Percentiles rank a stretch among this genome's conserved stretches.
Evolutionary conservation across 192 early-diverging fungal genomes (phyloP).

Genomic region (Coemansia sp.): DNA sequence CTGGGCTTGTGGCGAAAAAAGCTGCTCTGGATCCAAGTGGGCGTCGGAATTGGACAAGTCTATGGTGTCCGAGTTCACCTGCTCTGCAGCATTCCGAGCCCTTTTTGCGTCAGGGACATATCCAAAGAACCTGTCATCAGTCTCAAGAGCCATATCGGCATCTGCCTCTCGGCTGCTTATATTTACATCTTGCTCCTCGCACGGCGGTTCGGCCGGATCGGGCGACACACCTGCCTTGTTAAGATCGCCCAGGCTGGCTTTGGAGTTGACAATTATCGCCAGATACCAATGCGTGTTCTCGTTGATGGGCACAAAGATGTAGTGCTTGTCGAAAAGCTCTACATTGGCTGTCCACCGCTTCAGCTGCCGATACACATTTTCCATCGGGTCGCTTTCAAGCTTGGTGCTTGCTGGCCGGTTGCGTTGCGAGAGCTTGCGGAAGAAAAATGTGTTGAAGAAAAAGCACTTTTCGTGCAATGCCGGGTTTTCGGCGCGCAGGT

Average conservation of each 20-base stretch:
- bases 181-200: no score
- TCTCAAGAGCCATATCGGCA: no score
- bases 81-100: no score
- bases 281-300: slow-evolving; percentile 93
- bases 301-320: slow-evolving; percentile 83
- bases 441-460: slow-evolving; percentile 87
- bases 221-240: not conserved
- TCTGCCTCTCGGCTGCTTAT: no score
- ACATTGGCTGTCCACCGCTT: slow-evolving; percentile 76
- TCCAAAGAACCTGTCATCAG: no score
- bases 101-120: no score
- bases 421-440: slow-evolving; percentile 62
- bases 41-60: no score
- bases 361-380: slow-evolving; percentile 61
- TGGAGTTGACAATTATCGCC: slow-evolving; percentile 73
- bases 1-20: no score
- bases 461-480: slow-evolving; percentile 59
- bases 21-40: not conserved
- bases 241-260: slow-evolving; percentile 31
- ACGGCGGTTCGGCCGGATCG: no score
- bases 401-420: not conserved
- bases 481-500: slow-evolving; percentile 38
- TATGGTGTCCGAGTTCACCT: no score
- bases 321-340: slow-evolving; percentile 72
- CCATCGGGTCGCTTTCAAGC: slow-evolving; percentile 17